Evolutionary conservation across 2,329 filamentous ascomycete species (phyloP).

Genomic region (Gnomoniopsis smithogilvyi): DNA sequence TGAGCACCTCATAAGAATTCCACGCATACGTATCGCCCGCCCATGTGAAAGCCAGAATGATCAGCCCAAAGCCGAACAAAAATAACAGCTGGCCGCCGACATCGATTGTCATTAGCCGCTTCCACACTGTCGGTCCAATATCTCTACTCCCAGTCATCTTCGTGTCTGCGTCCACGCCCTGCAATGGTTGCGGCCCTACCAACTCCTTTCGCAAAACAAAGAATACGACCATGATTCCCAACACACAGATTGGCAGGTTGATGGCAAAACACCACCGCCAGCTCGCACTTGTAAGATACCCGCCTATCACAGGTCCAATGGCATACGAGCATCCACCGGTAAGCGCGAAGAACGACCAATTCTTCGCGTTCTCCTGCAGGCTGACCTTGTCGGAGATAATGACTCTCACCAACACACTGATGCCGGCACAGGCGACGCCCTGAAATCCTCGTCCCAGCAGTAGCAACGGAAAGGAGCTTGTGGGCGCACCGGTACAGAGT

Average conservation of each 20-base stretch:
- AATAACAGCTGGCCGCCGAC: slow-evolving; percentile 55
- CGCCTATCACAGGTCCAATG: slow-evolving; percentile 60
- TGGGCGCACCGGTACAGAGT: slow-evolving; percentile 56
- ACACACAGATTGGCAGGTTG: slow-evolving; percentile 50
- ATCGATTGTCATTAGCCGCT: slow-evolving; percentile 53
- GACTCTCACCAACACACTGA: slow-evolving; percentile 57
- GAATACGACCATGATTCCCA: slow-evolving; percentile 51
- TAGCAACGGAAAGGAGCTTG: slow-evolving; percentile 53
- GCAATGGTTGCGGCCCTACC: slow-evolving; percentile 47
- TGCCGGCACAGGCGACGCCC: slow-evolving; percentile 58
- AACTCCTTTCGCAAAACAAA: slow-evolving; percentile 57
- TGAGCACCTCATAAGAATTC: slow-evolving; percentile 45
- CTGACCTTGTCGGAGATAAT: slow-evolving; percentile 63
- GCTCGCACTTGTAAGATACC: slow-evolving; percentile 48
- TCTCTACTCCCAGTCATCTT: neutral
- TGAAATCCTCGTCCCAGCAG: slow-evolving; percentile 62
- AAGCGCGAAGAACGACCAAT: slow-evolving; percentile 60
- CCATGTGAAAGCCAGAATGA: slow-evolving; percentile 55
- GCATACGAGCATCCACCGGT: slow-evolving; percentile 57
- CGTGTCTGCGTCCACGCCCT: slow-evolving; percentile 36
- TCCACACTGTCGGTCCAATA: slow-evolving; percentile 32
- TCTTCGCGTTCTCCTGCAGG: slow-evolving; percentile 57
- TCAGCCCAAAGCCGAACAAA: slow-evolving; percentile 48
- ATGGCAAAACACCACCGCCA: slow-evolving; percentile 69
- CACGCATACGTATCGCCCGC: slow-evolving; percentile 52